These are phyloP conservation scores for Ophiostoma ulmi DNA, from an alignment of 2,329 filamentous ascomycete species.

Conservation along the genomic window DNA sequence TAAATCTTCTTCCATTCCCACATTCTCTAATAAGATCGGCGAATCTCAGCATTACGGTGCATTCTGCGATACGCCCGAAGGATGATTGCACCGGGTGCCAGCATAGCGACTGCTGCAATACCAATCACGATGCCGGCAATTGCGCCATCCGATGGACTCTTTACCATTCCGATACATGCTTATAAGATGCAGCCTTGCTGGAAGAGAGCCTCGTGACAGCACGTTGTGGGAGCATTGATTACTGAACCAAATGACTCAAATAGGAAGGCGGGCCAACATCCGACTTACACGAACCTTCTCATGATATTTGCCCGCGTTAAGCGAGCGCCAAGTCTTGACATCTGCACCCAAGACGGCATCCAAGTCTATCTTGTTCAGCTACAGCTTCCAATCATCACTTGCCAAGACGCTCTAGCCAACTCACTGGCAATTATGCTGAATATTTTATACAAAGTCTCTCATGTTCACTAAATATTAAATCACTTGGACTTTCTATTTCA, in stretches of 20 bases:
- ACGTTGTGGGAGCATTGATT: not conserved
- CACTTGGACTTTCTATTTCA: not conserved
- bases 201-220: not conserved
- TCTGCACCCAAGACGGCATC: not conserved
- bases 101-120: not conserved
- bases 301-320: not conserved
- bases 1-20: not conserved
- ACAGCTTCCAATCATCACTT: not conserved
- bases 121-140: not conserved
- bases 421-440: not conserved
- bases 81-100: not conserved
- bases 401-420: not conserved
- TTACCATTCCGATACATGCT: not conserved
- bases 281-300: not conserved
- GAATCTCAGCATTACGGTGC: not conserved
- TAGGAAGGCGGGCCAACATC: not conserved
- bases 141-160: too few species aligned
- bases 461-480: not conserved
- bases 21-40: not conserved
- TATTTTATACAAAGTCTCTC: not conserved
- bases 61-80: not conserved
- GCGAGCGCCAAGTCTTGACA: not conserved
- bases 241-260: not conserved
- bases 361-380: not conserved
- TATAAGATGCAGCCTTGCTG: constrained; percentile 1